Evolutionary conservation across 768 basidiomycete genomes (phyloP).

Genomic region (Kwoniella heveanensis): DNA sequence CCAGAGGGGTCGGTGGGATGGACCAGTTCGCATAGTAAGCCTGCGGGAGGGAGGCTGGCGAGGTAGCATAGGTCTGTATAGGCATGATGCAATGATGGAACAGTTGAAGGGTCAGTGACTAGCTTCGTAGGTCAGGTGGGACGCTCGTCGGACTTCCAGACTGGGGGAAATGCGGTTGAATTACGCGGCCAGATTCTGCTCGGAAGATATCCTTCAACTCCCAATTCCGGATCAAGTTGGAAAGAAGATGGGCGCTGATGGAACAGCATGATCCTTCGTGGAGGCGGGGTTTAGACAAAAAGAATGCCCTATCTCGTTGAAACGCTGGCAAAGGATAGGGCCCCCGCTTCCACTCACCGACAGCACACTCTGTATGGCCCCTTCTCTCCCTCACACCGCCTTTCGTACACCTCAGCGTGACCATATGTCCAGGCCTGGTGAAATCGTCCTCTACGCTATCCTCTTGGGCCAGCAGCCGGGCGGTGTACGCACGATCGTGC

Average conservation of each 20-base stretch:
- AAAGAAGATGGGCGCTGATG: not conserved
- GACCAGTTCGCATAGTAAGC: constrained; percentile 90
- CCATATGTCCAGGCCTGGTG: constrained; percentile 90
- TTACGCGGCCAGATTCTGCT: too few relatives aligned
- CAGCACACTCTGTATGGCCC: constrained; percentile 89
- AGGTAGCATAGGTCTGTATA: constrained; percentile 74
- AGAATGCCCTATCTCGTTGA: too few relatives aligned
- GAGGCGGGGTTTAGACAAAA: too few relatives aligned
- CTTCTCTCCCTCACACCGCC: constrained; percentile 84
- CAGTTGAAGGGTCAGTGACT: too few relatives aligned
- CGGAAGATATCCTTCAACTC: too few relatives aligned
- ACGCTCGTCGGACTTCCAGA: too few relatives aligned
- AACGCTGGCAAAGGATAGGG: too few relatives aligned
- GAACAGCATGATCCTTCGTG: too few relatives aligned
- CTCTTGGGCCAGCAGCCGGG: constrained; percentile 71
- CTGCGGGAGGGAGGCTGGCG: constrained; percentile 69
- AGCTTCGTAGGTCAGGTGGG: too few relatives aligned
- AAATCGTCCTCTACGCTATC: constrained; percentile 68
- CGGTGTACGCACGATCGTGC: constrained; percentile 87
- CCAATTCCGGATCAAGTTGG: not conserved
- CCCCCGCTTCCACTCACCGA: constrained; percentile 60
- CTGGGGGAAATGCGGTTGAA: too few relatives aligned
- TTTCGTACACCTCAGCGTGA: constrained; percentile 80
- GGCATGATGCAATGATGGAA: not conserved
- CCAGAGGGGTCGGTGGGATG: constrained; percentile 82